Base-by-base conservation (phyloP, 2,329 filamentous ascomycete species). In the Aspergillus alliaceus region DNA sequence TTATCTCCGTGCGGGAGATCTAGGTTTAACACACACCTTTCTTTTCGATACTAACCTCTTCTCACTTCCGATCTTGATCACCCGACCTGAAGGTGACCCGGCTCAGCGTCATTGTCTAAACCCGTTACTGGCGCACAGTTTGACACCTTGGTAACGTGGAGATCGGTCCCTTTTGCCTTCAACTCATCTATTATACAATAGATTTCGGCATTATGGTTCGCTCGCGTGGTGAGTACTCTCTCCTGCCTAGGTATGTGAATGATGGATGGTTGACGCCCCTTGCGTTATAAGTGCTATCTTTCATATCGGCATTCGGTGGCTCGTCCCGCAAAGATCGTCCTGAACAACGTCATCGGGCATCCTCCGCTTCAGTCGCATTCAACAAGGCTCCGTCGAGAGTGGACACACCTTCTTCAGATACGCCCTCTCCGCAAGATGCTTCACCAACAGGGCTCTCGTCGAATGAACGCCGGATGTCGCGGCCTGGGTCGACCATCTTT, bases 401-500 rank as follows among this genome's bases (percentile, higher is more conserved):
- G 57, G 64, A 71, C 51, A 70, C 72, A 1, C 68, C 72, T 12
- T 72, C 73, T 5, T 69, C 71, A 51, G 73, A 74, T 51, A 72
- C 75, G 24, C 69, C 66, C 27, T 69, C 72, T 58, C 71, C 73
- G 18, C 65, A 65, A 20, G 67, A 69, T 64, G 66, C 71, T 52
- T 76, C 78, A 40, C 75, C 74, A 25, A 66, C 77, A 29, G 72
- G 74, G 54, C 77, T 54, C 65, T 79, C 72, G 72, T 72, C 32
- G 29, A 48, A 48, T 27, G 82, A 84, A 58, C 73, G 80, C 24
- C 77, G 79, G 25, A 77, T 77, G 40, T 88, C 89, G 8, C 84
- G 93, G 59, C 92, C 92, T 32, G 80, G 89, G 75, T 96, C 92
- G 60, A 95, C 96, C 84, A 82, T 93, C 50, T 88, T 95, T 74